Conservation (phyloP, 2,329 filamentous ascomycete species). For the Peltaster fructicola region DNA sequence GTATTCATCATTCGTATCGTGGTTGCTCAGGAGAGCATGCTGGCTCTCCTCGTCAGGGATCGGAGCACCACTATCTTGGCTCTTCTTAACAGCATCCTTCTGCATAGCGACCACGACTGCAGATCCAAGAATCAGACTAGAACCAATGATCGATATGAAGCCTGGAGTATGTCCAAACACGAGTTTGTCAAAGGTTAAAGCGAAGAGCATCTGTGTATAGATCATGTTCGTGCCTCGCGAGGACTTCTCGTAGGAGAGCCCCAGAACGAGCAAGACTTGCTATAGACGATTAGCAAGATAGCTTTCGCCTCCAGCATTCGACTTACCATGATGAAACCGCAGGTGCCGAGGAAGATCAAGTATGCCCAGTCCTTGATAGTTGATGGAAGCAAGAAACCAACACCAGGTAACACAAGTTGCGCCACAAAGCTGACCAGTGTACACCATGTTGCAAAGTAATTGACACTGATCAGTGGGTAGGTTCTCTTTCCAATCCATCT, state of each 20-base stretch:
- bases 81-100: constrained; percentile 21
- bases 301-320: too few relatives aligned
- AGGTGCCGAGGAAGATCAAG: constrained; percentile 48
- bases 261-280: constrained; percentile 70
- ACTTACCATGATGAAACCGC: constrained; percentile 55
- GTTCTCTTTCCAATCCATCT: constrained; percentile 64
- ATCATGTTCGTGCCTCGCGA: constrained; percentile 47
- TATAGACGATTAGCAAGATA: constrained; percentile 10
- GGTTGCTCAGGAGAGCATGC: constrained; percentile 7
- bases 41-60: constrained; percentile 11
- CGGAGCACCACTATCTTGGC: constrained; percentile 3
- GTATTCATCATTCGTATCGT: constrained; percentile 7
- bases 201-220: constrained; percentile 55
- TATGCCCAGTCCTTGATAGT: constrained; percentile 45
- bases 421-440: constrained; percentile 47
- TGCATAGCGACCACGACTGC: constrained; percentile 47
- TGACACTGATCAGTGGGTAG: constrained; percentile 70
- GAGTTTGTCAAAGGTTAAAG: constrained; percentile 44
- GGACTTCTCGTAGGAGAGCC: constrained; percentile 53
- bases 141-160: constrained; percentile 40
- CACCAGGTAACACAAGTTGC: constrained; percentile 37
- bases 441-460: constrained; percentile 61
- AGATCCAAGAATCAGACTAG: constrained; percentile 44
- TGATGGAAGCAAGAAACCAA: constrained; percentile 39
- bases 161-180: constrained; percentile 44